Percentiles rank a stretch among this genome's conserved stretches.
These are phyloP conservation scores for Boletus barrowsii DNA, from an alignment of 768 basidiomycete genomes.

Conservation along the genomic window DNA sequence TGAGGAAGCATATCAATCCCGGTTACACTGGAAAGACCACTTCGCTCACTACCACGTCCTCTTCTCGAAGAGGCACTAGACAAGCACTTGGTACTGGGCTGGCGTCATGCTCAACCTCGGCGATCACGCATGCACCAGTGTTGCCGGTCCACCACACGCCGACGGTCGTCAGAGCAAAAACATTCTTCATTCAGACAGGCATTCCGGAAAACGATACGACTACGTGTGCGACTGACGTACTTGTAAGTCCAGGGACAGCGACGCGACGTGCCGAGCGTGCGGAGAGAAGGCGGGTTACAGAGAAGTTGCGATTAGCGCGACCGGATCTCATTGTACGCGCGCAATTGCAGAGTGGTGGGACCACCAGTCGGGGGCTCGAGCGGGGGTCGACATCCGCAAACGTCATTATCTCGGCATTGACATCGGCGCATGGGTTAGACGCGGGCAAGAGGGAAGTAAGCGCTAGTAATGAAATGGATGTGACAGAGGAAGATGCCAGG, in stretches of 20 bases:
- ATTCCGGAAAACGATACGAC: neutral
- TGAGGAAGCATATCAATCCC: conserved; percentile 11
- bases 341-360: conserved; percentile 25
- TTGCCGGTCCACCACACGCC: neutral
- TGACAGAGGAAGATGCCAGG: conserved; percentile 7
- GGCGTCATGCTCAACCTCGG: conserved; percentile 5
- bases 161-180: neutral
- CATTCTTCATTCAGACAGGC: neutral
- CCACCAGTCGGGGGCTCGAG: neutral
- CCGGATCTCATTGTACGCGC: conserved; percentile 39
- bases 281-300: conserved; percentile 28
- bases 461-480: neutral
- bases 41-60: neutral
- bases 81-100: neutral
- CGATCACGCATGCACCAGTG: neutral
- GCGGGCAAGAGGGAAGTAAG: no score
- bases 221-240: neutral
- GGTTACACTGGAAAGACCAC: neutral
- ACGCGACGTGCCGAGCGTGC: conserved; percentile 19
- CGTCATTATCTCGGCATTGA: neutral
- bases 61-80: neutral
- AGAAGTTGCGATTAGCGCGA: conserved; percentile 42
- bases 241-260: conserved; percentile 18
- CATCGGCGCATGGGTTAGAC: neutral
- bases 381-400: neutral